Evolutionary conservation across 2,329 filamentous ascomycete species (phyloP).

Genomic region (Ceratocystis destructans): DNA sequence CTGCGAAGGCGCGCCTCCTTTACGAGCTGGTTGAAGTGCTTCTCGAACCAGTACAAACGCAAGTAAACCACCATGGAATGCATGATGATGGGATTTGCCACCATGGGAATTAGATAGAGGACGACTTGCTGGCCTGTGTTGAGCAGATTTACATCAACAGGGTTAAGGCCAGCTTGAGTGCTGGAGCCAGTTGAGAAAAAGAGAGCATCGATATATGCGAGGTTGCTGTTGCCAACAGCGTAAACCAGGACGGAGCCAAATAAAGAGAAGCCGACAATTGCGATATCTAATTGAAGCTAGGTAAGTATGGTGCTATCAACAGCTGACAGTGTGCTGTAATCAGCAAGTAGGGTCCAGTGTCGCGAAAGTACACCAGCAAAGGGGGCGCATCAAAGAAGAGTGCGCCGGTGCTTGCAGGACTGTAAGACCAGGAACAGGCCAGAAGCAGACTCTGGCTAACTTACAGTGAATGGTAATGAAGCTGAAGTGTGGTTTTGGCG

Average conservation of each 20-base stretch:
- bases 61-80: constrained; percentile 80
- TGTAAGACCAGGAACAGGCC: neutral
- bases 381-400: neutral
- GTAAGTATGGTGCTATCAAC: neutral
- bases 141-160: constrained; percentile 52
- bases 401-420: constrained; percentile 11
- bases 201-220: constrained; percentile 74
- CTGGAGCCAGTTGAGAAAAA: constrained; percentile 76
- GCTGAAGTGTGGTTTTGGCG: constrained; percentile 56
- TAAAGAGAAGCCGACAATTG: constrained; percentile 61
- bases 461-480: constrained; percentile 71
- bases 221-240: constrained; percentile 38
- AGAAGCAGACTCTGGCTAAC: constrained; percentile 23
- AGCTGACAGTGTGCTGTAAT: no score
- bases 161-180: constrained; percentile 89
- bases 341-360: no score
- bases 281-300: constrained; percentile 46
- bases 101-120: constrained; percentile 55
- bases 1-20: constrained; percentile 56
- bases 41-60: constrained; percentile 95
- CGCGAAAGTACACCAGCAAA: neutral
- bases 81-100: constrained; percentile 73
- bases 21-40: constrained; percentile 76
- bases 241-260: constrained; percentile 67
- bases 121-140: constrained; percentile 61